phyloP scores from a whole-genome alignment of 2,329 filamentous ascomycete genomes.

The Cytospora piceae region DNA sequence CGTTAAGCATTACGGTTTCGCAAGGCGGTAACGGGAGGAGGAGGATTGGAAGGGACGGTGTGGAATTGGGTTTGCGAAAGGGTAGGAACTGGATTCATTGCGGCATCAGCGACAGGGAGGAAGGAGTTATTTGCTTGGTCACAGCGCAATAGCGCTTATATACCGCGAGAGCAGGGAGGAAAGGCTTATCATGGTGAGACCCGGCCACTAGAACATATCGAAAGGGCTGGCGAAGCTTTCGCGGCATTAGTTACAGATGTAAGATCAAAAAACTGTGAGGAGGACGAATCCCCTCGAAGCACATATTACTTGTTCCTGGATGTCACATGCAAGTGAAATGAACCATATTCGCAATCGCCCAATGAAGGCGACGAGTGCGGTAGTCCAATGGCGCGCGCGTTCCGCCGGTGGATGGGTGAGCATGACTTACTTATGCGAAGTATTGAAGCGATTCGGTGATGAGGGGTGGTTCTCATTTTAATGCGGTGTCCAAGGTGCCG shows the following conservation, averaged over 20 bases:
- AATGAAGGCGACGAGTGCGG: slow-evolving; percentile 5
- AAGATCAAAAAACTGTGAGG: slow-evolving; percentile 7
- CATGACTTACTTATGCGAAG: background rate
- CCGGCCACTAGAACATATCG: slow-evolving; percentile 12
- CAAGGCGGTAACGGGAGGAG: background rate
- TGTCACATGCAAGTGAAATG: slow-evolving; percentile 13
- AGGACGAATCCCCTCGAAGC: slow-evolving; percentile 3
- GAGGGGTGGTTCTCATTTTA: background rate
- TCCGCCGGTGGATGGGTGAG: background rate
- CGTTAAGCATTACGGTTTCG: background rate
- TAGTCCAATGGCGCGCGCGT: slow-evolving; percentile 18
- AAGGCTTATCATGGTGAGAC: slow-evolving; percentile 1
- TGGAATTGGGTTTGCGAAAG: background rate
- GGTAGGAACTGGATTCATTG: slow-evolving; percentile 16
- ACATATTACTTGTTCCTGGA: background rate
- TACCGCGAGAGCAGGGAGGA: slow-evolving; percentile 1
- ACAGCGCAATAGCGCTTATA: slow-evolving; percentile 11
- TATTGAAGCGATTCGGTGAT: background rate
- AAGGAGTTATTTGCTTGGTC: slow-evolving; percentile 22
- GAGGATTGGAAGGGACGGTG: background rate
- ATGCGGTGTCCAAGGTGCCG: slow-evolving; percentile 8
- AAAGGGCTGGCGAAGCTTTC: background rate
- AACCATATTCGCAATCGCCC: slow-evolving; percentile 4
- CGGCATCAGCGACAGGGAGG: slow-evolving; percentile 28
- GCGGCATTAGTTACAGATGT: slow-evolving; percentile 10